Evolutionary conservation across 2,329 filamentous ascomycete species (phyloP).

Genomic region (Pseudocercospora vitis): DNA sequence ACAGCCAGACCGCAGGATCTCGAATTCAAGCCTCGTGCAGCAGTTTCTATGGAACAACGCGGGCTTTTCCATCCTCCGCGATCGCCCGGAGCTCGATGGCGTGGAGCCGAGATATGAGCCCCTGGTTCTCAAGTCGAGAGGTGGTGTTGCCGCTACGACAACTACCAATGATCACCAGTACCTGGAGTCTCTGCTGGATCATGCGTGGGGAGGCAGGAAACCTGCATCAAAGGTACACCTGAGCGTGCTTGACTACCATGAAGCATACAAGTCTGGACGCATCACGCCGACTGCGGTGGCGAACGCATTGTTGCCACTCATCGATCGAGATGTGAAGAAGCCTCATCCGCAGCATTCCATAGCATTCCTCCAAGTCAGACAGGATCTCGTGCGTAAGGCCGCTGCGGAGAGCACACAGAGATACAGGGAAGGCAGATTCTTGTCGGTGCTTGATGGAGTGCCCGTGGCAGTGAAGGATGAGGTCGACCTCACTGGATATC

Average conservation of each 20-base stretch:
- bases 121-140: constrained; percentile 53
- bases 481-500: constrained; percentile 68
- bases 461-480: constrained; percentile 86
- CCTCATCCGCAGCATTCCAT: constrained; percentile 61
- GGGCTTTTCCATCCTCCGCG: constrained; percentile 60
- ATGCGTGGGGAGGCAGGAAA: constrained; percentile 26
- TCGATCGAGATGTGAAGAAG: constrained; percentile 58
- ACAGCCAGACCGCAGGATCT: constrained; percentile 50
- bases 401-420: constrained; percentile 72
- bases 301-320: constrained; percentile 69
- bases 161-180: constrained; percentile 13
- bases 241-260: constrained; percentile 74
- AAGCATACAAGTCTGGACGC: constrained; percentile 67
- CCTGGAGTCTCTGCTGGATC: constrained; percentile 13
- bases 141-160: constrained; percentile 25
- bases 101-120: constrained; percentile 59
- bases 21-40: constrained; percentile 59
- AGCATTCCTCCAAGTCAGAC: constrained; percentile 70
- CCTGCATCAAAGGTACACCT: constrained; percentile 33
- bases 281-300: constrained; percentile 71
- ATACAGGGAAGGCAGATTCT: constrained; percentile 64
- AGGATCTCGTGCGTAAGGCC: constrained; percentile 63
- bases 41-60: constrained; percentile 70
- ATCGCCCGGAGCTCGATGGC: constrained; percentile 56
- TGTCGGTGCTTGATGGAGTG: constrained; percentile 75